Evolutionary conservation across 2,329 filamentous ascomycete genomes (phyloP).

Genomic region (Nothomitra cinnamomea): DNA sequence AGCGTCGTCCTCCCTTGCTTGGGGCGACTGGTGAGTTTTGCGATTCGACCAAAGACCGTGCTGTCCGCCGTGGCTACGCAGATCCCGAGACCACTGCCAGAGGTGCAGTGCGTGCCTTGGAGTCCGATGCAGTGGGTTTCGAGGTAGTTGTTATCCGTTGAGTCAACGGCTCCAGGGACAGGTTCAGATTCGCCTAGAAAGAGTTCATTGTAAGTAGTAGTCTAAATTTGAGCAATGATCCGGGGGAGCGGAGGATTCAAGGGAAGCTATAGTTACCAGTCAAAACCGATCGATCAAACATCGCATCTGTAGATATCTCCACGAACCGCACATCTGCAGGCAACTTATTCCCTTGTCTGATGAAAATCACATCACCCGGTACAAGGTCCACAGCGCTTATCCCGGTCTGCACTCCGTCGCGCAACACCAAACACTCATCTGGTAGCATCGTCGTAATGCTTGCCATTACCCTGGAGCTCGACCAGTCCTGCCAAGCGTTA

Average conservation of each 20-base stretch:
- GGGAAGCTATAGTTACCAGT: slow-evolving; percentile 31
- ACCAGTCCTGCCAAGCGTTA: slow-evolving; percentile 59
- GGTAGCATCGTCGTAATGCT: slow-evolving; percentile 71
- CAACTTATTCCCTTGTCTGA: slow-evolving; percentile 57
- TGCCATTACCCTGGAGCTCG: slow-evolving; percentile 58
- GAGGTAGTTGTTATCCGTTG: slow-evolving; percentile 55
- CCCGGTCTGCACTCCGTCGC: slow-evolving; percentile 36
- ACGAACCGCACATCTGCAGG: slow-evolving; percentile 58
- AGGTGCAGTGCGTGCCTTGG: slow-evolving; percentile 64
- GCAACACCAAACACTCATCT: slow-evolving; percentile 47
- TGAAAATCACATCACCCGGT: slow-evolving; percentile 50
- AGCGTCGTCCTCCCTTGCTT: slow-evolving; percentile 51
- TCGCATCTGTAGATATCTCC: slow-evolving; percentile 49
- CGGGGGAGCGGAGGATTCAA: background rate
- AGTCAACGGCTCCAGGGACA: slow-evolving; percentile 44
- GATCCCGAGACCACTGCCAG: slow-evolving; percentile 47
- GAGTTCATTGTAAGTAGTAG: background rate
- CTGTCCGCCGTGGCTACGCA: slow-evolving; percentile 55
- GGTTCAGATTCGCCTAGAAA: slow-evolving; percentile 44
- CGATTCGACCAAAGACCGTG: slow-evolving; percentile 62
- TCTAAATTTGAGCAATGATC: slow-evolving; percentile 1
- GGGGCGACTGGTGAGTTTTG: slow-evolving; percentile 51
- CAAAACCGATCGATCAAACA: slow-evolving; percentile 56
- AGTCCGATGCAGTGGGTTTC: slow-evolving; percentile 62
- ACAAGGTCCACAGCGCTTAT: slow-evolving; percentile 44